Evolutionary conservation across 1,284 basidiomycete species (phyloP).

Genomic region (Ceratorhiza oryzae-sativae): DNA sequence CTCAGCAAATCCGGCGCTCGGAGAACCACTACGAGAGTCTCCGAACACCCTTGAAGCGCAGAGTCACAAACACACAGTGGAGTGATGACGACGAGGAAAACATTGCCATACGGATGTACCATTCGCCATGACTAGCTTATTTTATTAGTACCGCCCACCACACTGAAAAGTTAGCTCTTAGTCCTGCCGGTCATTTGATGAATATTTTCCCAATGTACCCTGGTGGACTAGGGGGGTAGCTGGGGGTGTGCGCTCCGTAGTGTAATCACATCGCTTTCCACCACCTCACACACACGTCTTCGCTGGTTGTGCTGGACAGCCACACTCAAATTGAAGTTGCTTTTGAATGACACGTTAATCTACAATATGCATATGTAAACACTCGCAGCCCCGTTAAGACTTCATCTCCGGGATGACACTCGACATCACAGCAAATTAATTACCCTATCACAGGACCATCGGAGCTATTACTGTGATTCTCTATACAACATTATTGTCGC

Average conservation of each 20-base stretch:
- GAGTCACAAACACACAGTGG: too few relatives aligned
- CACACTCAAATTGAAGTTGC: too few relatives aligned
- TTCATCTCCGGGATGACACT: too few relatives aligned
- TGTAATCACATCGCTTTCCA: too few relatives aligned
- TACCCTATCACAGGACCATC: neutral
- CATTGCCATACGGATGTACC: conserved; percentile 18
- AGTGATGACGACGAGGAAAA: conserved; percentile 14
- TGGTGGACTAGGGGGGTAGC: too few relatives aligned
- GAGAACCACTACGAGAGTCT: neutral
- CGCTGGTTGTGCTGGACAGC: too few relatives aligned
- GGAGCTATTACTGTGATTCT: neutral
- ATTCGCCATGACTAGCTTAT: neutral
- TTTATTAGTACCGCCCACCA: neutral
- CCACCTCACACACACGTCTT: too few relatives aligned
- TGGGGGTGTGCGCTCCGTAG: too few relatives aligned
- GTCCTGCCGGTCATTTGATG: neutral
- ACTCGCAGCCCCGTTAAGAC: too few relatives aligned
- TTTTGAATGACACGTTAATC: too few relatives aligned
- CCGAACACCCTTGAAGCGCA: neutral
- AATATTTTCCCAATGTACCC: neutral
- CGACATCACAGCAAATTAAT: neutral
- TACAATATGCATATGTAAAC: too few relatives aligned
- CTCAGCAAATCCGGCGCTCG: neutral
- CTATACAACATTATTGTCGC: neutral
- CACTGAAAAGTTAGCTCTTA: neutral